Evolutionary conservation across 2,329 filamentous ascomycete genomes (phyloP), one percentile per base, ranked within the genome.

Genomic region (Trichoderma atrobrunneum): DNA sequence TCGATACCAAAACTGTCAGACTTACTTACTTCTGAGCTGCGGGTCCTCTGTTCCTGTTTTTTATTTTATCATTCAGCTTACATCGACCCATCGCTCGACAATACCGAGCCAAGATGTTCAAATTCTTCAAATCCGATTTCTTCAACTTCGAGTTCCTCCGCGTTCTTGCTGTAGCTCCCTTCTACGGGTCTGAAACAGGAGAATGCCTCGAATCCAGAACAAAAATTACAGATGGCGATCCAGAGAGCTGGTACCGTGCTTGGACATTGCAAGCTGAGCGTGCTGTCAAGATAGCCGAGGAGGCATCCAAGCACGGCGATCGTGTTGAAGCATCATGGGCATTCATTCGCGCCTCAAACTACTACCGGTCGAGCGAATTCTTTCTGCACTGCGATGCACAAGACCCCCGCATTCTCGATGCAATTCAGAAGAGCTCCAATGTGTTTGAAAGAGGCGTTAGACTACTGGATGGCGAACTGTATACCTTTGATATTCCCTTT

Each of bases 141-240:
- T 85, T 83, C 78, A 76, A 85, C 74, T 85, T 86, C 73, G 84
- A 86, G 74, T 74, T 78, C 5, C 63, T 83, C 14, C 81, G 84
- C 6, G 30, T 62, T 14, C 60, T 62, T 5, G 18, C 21, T n/a
- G 34, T 24, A 10, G 60, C 60, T 39, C 30, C 60, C 7, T 43
- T 36, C 18, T 21, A 62, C 12, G 60, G 60, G 24, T 7, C 60
- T 7, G 60, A 62, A 62, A 62, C 21, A 1, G 60, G 60, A 26
- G 84, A 86, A 70, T 79, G 76, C 14, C 79, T 62, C 32, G n/a
- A 36, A 32, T 81, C 82, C 10, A 78, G 77, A 1, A 77, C 75
- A 11, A 72, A 79, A 39, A 83, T 86, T 77, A 81, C 79, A 61
- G 74, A 80, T 24, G 65, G 78, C 32, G 81, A 86, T 63, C 76